Evolutionary conservation across 192 early-diverging fungal genomes (phyloP).

Genomic region (Allomyces macrogynus): DNA sequence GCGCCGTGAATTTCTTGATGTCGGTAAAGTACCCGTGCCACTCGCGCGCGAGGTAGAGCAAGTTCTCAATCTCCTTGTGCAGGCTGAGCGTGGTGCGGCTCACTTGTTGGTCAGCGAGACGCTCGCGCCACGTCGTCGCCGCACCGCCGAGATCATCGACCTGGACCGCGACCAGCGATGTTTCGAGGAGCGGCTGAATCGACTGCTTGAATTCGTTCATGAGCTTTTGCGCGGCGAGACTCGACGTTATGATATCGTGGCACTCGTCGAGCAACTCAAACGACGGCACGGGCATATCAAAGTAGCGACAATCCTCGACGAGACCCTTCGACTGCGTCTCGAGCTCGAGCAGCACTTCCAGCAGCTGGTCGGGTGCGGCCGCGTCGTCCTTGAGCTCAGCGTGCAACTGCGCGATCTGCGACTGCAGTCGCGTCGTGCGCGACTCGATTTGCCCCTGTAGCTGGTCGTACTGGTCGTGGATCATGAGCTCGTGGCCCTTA

Average conservation of each 20-base stretch:
- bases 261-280: slow-evolving; percentile 68
- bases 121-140: background rate
- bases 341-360: slow-evolving; percentile 17
- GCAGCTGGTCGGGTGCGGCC: slow-evolving; percentile 45
- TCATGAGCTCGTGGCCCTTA: slow-evolving; percentile 82
- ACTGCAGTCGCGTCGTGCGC: slow-evolving; percentile 15
- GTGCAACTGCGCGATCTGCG: slow-evolving; percentile 54
- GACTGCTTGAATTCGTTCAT: slow-evolving; percentile 75
- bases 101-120: background rate
- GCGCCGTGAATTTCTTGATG: background rate
- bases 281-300: slow-evolving; percentile 86
- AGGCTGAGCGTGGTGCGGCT: background rate
- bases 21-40: background rate
- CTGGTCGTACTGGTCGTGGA: slow-evolving; percentile 72
- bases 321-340: background rate
- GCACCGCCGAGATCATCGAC: slow-evolving; percentile 1
- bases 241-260: slow-evolving; percentile 82
- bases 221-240: slow-evolving; percentile 59
- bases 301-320: slow-evolving; percentile 66
- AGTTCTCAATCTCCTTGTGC: background rate
- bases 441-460: background rate
- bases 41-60: background rate
- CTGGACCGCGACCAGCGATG: slow-evolving; percentile 6
- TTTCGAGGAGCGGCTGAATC: slow-evolving; percentile 24
- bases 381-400: slow-evolving; percentile 50